These are phyloP conservation scores for Pistacia integerrima DNA, from an alignment of 345 rosid species.

Conservation along the genomic window DNA sequence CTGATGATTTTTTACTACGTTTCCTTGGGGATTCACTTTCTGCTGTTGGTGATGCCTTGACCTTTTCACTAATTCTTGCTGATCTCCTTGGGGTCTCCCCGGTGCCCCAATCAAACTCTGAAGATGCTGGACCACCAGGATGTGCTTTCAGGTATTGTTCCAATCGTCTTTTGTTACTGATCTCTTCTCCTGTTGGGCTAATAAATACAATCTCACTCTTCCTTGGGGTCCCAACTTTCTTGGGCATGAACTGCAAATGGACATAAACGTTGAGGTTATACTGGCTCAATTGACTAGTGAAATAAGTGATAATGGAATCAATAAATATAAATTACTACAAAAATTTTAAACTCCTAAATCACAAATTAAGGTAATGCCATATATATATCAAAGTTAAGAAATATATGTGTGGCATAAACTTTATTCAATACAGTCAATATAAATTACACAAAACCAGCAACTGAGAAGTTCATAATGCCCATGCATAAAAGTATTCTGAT, in stretches of 20 bases:
- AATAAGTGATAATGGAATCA: background rate
- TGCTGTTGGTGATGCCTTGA: conserved; percentile 36
- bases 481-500: too few relatives aligned
- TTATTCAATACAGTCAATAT: background rate
- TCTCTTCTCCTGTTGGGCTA: conserved; percentile 73
- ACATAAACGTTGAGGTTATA: conserved; percentile 11
- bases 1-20: conserved; percentile 45
- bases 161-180: conserved; percentile 52
- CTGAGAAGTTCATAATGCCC: background rate
- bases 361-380: background rate
- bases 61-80: conserved; percentile 63
- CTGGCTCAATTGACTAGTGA: background rate
- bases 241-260: conserved; percentile 47
- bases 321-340: background rate
- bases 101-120: conserved; percentile 70
- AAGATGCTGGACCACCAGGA: conserved; percentile 53
- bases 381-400: background rate
- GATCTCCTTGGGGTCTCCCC: conserved; percentile 78
- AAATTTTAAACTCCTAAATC: background rate
- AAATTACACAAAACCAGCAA: background rate
- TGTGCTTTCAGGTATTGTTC: conserved; percentile 66
- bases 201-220: conserved; percentile 64
- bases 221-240: conserved; percentile 52
- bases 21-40: conserved; percentile 60
- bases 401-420: background rate